These are phyloP conservation scores for Ogataea zsoltii DNA, from an alignment of 805 yeast species.

Conservation along the genomic window DNA sequence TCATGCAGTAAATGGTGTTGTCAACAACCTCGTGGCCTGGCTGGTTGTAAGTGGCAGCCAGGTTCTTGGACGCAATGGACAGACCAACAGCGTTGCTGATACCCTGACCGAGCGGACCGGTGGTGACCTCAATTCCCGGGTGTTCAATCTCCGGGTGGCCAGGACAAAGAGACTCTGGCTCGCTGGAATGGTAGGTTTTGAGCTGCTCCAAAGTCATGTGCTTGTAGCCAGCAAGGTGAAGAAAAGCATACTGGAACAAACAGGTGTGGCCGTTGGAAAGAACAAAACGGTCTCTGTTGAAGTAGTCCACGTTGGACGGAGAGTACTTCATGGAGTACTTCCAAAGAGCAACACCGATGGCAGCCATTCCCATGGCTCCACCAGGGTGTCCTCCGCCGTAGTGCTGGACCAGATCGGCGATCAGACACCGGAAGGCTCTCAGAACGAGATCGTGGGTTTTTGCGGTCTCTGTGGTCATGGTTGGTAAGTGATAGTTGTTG, in stretches of 20 bases:
- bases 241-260: constrained; percentile 80
- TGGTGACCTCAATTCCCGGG: constrained; percentile 94
- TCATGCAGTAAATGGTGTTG: constrained; percentile 71
- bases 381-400: constrained; percentile 87
- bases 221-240: constrained; percentile 84
- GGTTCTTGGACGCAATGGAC: constrained; percentile 89
- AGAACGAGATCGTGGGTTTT: constrained; percentile 28
- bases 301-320: constrained; percentile 89
- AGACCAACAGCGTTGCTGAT: constrained; percentile 92
- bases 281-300: constrained; percentile 93
- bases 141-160: constrained; percentile 96
- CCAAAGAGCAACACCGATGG: constrained; percentile 87
- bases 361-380: constrained; percentile 98
- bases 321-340: constrained; percentile 72
- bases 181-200: constrained; percentile 72
- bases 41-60: constrained; percentile 91
- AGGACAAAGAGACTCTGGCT: constrained; percentile 85
- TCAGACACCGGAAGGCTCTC: constrained; percentile 33
- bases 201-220: constrained; percentile 75
- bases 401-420: constrained; percentile 36
- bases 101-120: constrained; percentile 99
- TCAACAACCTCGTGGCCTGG: constrained; percentile 73
- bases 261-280: constrained; percentile 96
- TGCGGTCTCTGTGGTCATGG: constrained; percentile 26
- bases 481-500: neutral